Evolutionary conservation across 176 grass and related monocot genomes (phyloP).

Genomic region (Lolium perenne): DNA sequence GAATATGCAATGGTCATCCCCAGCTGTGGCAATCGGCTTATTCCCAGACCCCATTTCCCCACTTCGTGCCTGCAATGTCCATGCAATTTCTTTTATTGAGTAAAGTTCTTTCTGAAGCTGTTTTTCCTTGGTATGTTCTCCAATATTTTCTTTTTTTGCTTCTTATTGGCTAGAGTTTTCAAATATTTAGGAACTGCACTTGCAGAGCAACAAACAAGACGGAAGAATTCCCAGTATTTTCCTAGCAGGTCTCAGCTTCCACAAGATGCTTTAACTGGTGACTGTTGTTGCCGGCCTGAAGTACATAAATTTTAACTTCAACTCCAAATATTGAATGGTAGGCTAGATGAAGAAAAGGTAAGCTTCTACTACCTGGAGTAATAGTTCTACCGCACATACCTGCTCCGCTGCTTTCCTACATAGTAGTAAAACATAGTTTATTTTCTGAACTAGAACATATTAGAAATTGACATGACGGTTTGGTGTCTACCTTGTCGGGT

Average conservation of each 20-base stretch:
- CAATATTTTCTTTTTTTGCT: background rate
- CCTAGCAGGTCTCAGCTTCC: background rate
- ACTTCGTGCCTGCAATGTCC: too few species aligned
- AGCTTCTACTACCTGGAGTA: background rate
- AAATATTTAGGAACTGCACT: background rate
- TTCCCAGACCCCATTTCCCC: too few species aligned
- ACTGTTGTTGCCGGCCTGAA: too few species aligned
- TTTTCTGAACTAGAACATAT: background rate
- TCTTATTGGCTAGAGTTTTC: background rate
- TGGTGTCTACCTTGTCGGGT: background rate
- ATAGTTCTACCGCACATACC: background rate
- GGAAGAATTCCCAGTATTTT: background rate
- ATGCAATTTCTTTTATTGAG: too few species aligned
- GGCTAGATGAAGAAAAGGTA: background rate
- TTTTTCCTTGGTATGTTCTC: too few species aligned
- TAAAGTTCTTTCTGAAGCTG: too few species aligned
- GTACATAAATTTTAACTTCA: too few species aligned
- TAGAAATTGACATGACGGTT: background rate
- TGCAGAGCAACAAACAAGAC: background rate
- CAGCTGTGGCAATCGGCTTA: too few species aligned
- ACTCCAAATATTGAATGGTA: too few species aligned
- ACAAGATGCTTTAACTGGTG: background rate
- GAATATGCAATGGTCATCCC: too few species aligned
- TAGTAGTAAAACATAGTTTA: too few species aligned
- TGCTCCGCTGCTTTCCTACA: too few species aligned